Base-by-base conservation (phyloP, 2,329 filamentous ascomycete species). In the Periconia sp. region DNA sequence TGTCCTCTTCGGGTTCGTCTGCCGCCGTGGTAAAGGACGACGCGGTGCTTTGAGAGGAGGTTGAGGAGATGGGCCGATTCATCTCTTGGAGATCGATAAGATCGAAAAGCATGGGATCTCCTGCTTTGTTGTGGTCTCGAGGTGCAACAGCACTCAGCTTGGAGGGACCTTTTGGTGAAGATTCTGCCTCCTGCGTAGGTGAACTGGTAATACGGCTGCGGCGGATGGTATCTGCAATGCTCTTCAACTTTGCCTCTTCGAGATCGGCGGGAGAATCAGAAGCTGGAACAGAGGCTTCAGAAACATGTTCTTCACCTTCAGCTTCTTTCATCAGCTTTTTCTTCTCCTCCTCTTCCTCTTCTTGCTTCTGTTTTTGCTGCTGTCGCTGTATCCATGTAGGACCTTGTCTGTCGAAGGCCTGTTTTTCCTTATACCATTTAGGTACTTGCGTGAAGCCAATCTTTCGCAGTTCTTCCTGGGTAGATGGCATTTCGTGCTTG, bases 401-500 rank as follows among this genome's bases (percentile, higher is more conserved):
- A 1, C 53, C 50, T 19, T 55, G 47, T 6, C 49, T 23, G 31
- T 45, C 31, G 5, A 76, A 62, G 1, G 67, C 67, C 19, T 57
- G 62, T 61, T 79, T 78, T 49, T 85, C 80, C 49, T 77, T 76
- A 65, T 78, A 85, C 85, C 85, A 87, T 8, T 72, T 70, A 9
- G 85, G 84, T 15, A 81, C 73, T 2, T 75, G 73, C 2, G 74
- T 74, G 47, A 96, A 82, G 0, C 92, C 92, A 2, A 96, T 80
- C 7, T 81, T 79, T 42, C 83, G 76, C 62, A 95, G 84, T 1
- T 85, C 89, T 0, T 79, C 76, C 47, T 79, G 79, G 59, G 92
- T 85, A 37, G 23, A 27, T 0, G 92, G 92, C 89, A 96, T 96
- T 70, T 94, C 90, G 71, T 96, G 92, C 76, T 92, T 93, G 79